Conservation (phyloP, 768 basidiomycete species). For the Mycena latifolia region DNA sequence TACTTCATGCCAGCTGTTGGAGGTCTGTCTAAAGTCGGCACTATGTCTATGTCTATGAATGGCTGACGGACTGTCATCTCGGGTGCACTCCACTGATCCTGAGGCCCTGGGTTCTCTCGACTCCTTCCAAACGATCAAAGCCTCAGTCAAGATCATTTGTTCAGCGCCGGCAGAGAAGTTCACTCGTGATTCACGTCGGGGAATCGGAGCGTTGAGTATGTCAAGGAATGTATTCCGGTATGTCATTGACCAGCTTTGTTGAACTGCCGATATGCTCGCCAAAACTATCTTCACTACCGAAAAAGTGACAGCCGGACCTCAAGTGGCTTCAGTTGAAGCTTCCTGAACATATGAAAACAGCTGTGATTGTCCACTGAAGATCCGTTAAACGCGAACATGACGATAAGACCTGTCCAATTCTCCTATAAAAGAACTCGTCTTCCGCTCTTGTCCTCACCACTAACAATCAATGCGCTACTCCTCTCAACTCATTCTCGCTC, state of each 20-base stretch:
- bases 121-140: slow-evolving; percentile 20
- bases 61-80: slow-evolving; percentile 16
- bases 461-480: slow-evolving; percentile 18
- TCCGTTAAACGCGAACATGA: slow-evolving; percentile 15
- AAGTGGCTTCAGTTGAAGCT: slow-evolving; percentile 16
- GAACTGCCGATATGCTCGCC: slow-evolving; percentile 20
- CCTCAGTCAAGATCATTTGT: slow-evolving; percentile 18
- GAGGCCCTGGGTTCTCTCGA: slow-evolving; percentile 13
- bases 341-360: slow-evolving; percentile 17
- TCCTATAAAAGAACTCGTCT: slow-evolving; percentile 16
- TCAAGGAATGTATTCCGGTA: slow-evolving; percentile 19
- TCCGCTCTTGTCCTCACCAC: slow-evolving; percentile 19
- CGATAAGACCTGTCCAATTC: slow-evolving; percentile 20
- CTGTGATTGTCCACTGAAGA: slow-evolving; percentile 17
- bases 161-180: slow-evolving; percentile 20
- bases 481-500: slow-evolving; percentile 17
- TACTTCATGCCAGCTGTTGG: not conserved
- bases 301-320: slow-evolving; percentile 19
- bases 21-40: slow-evolving; percentile 19
- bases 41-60: slow-evolving; percentile 17
- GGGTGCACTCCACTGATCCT: slow-evolving; percentile 16
- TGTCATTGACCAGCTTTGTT: slow-evolving; percentile 19
- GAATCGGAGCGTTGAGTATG: slow-evolving; percentile 12
- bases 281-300: slow-evolving; percentile 17
- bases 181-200: slow-evolving; percentile 17